Evolutionary conservation across 2,329 filamentous ascomycete species (phyloP), one percentile per base, ranked within the genome.

Genomic region (Celoporthe dispersa): DNA sequence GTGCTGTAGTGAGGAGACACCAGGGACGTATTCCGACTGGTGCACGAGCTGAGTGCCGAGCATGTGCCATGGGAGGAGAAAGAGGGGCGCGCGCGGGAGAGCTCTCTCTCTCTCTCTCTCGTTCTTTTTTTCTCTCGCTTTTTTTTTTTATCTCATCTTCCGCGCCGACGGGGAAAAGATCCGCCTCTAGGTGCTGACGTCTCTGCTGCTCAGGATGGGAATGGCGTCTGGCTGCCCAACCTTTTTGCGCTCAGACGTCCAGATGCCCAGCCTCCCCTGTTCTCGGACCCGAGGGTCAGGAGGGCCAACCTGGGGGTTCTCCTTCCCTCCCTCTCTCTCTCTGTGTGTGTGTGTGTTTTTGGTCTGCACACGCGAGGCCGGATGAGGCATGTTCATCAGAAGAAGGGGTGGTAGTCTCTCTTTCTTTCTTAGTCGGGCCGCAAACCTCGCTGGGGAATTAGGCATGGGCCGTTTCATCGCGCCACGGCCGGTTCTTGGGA

Each of bases 1-100:
- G n/a, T 64, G 41, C 41, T 64, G 41, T 28, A 51, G 62, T 5
- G 25, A 31, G 25, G 25, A 28, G 61, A 31, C n/a, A 14, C 62
- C 19, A 41, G 62, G 62, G 25, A 33, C 33, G 33, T n/a, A 33
- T 60, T 37, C 57, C 57, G 57, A 31, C 39, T 64, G 62, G 62
- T 51, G 62, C 39, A 41, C 28, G 14, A 48, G 28, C 25, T 19
- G 33, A n/a, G 39, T 48, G 22, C 37, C n/a, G 62, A 31, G 16
- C 25, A 41, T 7, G 39, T 64, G 19, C 8, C 39, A 33, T 33
- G 33, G 55, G 31, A 35, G 14, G 35, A 1, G 59, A 8, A 25
- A 11, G 11, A 11, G 39, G 39, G 41, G 16, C 5, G 16, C 16
- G 41, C 44, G 44, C 19, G 22, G n/a, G 3, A n/a, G 22, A 22